Base-by-base conservation (phyloP, 345 rosid genomes). In the Salix dunnii region DNA sequence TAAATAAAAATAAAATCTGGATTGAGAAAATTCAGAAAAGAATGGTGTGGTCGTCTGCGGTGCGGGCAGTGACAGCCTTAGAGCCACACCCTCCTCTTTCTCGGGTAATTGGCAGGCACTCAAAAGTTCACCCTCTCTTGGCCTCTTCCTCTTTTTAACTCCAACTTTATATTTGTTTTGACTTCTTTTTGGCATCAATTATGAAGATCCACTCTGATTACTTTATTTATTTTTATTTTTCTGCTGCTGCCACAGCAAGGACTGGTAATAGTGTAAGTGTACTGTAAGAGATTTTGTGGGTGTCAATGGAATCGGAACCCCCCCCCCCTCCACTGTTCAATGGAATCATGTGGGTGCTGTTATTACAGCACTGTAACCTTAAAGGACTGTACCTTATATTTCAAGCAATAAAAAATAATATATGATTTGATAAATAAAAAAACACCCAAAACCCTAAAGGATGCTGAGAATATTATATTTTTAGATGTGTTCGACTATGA, bases 41-140 rank as follows among this genome's bases (percentile, higher is more conserved):
- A 60, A 69, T 25, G 72, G 72, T 7, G 60, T 70, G 48, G 73
- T 70, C 28, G 63, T 58, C 63, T 58, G 63, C 63, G 63, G 63
- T 58, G 28, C 73, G 12, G 36, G 12, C n/a, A 48, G 73, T 40
- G 27, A 20, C 71, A 68, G 71, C 49, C 68, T 65, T 65, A 30
- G 68, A 65, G 16, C 9, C 68, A 28, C 36, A 21, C 10, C 14
- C 2, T 70, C 61, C 4, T 28, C 12, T 49, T 28, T 30, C 31
- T 70, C 27, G 27, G 35, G 60, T 66, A 33, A 58, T 1, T 49
- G 35, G 40, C 27, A 10, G 31, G 7, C 48, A 7, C 42, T 27
- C 27, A 36, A 21, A n/a, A 12, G 53, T 38, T 11, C 30, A 55
- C 36, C 42, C 38, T 66, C 40, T 36, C 42, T 66, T 58, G 63